These are phyloP conservation scores for Thozetella sp. DNA, from an alignment of 495 filamentous ascomycete genomes.

Conservation along the genomic window DNA sequence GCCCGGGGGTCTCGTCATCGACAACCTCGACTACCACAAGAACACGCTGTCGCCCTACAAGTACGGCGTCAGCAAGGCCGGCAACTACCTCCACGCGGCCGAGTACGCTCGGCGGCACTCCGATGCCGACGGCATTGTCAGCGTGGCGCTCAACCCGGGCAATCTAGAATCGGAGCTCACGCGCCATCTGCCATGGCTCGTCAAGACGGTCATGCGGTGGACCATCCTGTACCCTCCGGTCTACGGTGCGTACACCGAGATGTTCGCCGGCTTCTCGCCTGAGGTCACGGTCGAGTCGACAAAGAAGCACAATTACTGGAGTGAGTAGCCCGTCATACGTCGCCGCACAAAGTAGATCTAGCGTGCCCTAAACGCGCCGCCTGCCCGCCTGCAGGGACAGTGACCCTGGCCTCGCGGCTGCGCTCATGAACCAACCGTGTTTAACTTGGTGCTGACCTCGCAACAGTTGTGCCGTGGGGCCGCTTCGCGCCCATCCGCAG, in stretches of 20 bases:
- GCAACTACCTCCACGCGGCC: constrained; percentile 13
- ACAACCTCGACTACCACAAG: constrained; percentile 25
- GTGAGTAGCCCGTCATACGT: neutral
- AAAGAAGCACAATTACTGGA: neutral
- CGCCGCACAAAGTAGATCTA: too few species aligned
- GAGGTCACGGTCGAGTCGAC: constrained; percentile 25
- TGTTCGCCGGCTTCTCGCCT: constrained; percentile 42
- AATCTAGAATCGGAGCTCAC: constrained; percentile 34
- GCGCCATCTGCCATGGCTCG: constrained; percentile 15
- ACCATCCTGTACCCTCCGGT: constrained; percentile 21
- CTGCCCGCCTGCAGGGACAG: too few species aligned
- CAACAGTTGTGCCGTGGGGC: constrained; percentile 43
- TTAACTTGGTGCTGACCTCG: too few species aligned
- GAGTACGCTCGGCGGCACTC: constrained; percentile 15
- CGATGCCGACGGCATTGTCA: constrained; percentile 15
- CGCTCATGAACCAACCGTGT: too few species aligned
- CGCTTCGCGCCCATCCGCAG: constrained; percentile 26
- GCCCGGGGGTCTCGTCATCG: constrained; percentile 28
- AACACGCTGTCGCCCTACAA: neutral
- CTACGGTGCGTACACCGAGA: constrained; percentile 45
- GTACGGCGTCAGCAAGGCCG: constrained; percentile 21
- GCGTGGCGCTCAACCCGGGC: constrained; percentile 38
- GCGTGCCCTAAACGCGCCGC: neutral
- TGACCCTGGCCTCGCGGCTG: too few species aligned
- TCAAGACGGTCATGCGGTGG: constrained; percentile 5